Evolutionary conservation across 495 filamentous ascomycete species (phyloP).

Genomic region (Penicillium herquei): DNA sequence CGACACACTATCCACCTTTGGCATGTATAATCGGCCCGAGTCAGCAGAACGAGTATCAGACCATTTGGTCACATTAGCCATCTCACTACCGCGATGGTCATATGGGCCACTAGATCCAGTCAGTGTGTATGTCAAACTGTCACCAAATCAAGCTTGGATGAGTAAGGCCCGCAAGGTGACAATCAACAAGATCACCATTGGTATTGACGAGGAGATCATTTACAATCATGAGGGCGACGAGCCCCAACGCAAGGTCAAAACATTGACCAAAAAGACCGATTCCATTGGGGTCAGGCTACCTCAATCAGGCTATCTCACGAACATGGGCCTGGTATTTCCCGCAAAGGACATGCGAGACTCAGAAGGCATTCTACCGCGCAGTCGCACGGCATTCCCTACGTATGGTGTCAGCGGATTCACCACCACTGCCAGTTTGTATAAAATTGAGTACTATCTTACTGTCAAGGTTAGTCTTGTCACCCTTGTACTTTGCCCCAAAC

Average conservation of each 20-base stretch:
- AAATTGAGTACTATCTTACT: constrained; percentile 94
- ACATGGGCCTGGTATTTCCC: constrained; percentile 87
- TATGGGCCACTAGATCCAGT: constrained; percentile 96
- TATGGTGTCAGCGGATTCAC: constrained; percentile 89
- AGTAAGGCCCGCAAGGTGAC: constrained; percentile 87
- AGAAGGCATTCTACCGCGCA: constrained; percentile 83
- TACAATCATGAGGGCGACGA: constrained; percentile 99
- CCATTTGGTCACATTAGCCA: constrained; percentile 86
- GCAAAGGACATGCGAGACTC: constrained; percentile 83
- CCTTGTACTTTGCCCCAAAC: neutral
- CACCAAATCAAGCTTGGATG: constrained; percentile 89
- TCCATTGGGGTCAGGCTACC: constrained; percentile 77
- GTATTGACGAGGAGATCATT: constrained; percentile 94
- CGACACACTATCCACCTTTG: constrained; percentile 95
- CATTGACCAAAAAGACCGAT: constrained; percentile 80
- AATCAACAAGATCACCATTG: constrained; percentile 89
- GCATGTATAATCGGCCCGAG: constrained; percentile 98
- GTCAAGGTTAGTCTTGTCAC: constrained; percentile 68
- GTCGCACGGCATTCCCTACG: constrained; percentile 83
- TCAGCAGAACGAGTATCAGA: constrained; percentile 80
- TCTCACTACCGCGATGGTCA: constrained; percentile 90
- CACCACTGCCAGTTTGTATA: constrained; percentile 90
- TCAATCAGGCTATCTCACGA: constrained; percentile 84
- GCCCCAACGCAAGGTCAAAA: constrained; percentile 85
- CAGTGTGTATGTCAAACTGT: constrained; percentile 88